These are phyloP conservation scores for Phallus indusiatus DNA, from an alignment of 768 basidiomycete genomes.

Conservation along the genomic window DNA sequence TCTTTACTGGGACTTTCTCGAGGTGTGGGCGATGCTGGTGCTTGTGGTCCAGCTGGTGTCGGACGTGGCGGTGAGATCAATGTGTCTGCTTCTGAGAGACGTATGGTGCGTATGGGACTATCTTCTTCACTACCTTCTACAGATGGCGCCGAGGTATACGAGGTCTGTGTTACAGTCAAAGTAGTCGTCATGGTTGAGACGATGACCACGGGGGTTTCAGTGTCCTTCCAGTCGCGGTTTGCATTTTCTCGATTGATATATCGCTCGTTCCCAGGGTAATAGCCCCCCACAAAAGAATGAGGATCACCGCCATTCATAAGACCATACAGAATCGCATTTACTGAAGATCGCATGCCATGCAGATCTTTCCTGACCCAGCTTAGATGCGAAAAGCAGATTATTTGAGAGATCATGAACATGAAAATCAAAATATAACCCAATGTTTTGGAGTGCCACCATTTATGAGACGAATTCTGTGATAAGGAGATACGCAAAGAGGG, in stretches of 20 bases:
- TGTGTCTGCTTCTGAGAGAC: constrained; percentile 14
- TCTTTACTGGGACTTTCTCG: neutral
- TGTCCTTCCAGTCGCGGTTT: neutral
- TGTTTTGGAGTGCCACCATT: neutral
- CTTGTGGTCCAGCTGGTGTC: neutral
- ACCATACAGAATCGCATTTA: neutral
- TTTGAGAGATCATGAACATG: neutral
- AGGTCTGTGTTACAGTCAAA: neutral
- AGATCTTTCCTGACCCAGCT: neutral
- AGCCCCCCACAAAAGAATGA: neutral
- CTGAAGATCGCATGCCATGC: neutral
- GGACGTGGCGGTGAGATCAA: constrained; percentile 8
- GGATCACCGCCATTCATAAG: neutral
- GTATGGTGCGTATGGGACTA: constrained; percentile 8
- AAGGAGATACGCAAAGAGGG: constrained; percentile 15
- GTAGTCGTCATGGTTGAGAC: neutral
- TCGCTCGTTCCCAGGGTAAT: neutral
- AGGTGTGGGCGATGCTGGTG: neutral
- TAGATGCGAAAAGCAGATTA: neutral
- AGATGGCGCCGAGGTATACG: neutral
- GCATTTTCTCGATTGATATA: neutral
- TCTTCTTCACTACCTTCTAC: neutral
- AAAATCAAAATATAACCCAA: neutral
- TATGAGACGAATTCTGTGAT: neutral
- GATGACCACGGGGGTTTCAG: neutral